These are phyloP conservation scores for Hygrophorus pudorinus DNA, from an alignment of 768 basidiomycete species.

Conservation along the genomic window DNA sequence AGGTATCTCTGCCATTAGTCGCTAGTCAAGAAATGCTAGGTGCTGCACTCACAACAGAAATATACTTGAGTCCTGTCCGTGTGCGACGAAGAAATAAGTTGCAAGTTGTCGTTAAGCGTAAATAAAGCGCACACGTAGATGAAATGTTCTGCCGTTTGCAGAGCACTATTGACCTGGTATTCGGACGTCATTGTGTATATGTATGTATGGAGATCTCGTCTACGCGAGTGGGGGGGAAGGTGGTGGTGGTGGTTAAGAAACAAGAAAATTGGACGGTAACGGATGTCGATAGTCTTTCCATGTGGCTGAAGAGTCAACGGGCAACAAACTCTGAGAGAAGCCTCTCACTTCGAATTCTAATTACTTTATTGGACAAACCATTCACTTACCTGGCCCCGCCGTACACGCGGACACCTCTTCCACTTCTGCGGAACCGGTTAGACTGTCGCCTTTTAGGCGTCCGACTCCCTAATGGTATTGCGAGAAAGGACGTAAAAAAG, in stretches of 20 bases:
- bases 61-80: constrained; percentile 50
- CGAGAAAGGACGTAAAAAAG: too few species aligned
- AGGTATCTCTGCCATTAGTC: constrained; percentile 19
- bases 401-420: background rate
- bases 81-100: background rate
- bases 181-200: constrained; percentile 19
- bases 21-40: constrained; percentile 12
- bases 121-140: constrained; percentile 51
- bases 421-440: too few species aligned
- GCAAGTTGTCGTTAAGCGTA: background rate
- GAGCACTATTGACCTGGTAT: constrained; percentile 24
- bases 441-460: too few species aligned
- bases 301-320: constrained; percentile 16
- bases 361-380: background rate
- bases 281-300: too few species aligned
- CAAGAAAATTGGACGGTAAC: constrained; percentile 23
- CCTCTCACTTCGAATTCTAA: background rate
- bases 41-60: constrained; percentile 64
- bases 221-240: constrained; percentile 10
- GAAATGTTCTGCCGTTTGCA: constrained; percentile 58
- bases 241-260: constrained; percentile 28
- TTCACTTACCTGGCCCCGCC: background rate
- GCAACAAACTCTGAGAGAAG: constrained; percentile 36
- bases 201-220: too few species aligned
- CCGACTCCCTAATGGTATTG: too few species aligned